Evolutionary conservation across 306 rosid genomes (phyloP).

Genomic region (Morella rubra): DNA sequence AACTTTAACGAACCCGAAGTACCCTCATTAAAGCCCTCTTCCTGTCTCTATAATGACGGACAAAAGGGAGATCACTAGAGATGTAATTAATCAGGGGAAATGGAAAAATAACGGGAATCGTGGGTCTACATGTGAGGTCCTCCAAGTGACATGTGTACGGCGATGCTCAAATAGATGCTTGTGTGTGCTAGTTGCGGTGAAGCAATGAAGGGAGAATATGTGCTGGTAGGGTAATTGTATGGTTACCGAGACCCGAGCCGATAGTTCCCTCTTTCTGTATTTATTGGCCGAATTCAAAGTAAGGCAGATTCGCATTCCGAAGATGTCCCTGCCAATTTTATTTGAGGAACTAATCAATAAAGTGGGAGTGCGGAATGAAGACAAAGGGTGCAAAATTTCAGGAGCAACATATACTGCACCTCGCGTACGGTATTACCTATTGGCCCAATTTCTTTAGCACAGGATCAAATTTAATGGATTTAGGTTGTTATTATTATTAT

Average conservation of each 20-base stretch:
- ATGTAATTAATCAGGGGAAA: not conserved
- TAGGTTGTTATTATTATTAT: too few relatives aligned
- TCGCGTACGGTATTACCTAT: not conserved
- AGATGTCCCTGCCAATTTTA: slow-evolving; percentile 16
- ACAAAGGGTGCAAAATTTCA: not conserved
- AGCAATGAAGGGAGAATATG: slow-evolving; percentile 10
- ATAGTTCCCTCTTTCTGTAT: slow-evolving; percentile 27
- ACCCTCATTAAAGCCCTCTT: too few relatives aligned
- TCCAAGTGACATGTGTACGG: slow-evolving; percentile 21
- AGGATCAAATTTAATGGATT: too few relatives aligned
- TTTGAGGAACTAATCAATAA: not conserved
- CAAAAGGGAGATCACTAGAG: not conserved
- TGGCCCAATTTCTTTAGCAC: too few relatives aligned
- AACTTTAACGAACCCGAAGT: too few relatives aligned
- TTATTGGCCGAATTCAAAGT: slow-evolving; percentile 12
- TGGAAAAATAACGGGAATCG: slow-evolving; percentile 5
- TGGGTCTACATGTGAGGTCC: not conserved
- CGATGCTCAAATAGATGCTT: not conserved
- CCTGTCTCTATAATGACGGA: not conserved
- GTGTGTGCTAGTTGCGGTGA: not conserved
- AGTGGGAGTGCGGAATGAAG: too few relatives aligned
- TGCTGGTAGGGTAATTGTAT: not conserved
- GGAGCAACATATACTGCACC: not conserved
- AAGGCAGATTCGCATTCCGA: slow-evolving; percentile 27
- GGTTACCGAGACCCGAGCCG: slow-evolving; percentile 27